phyloP scores from a whole-genome alignment of 352 stramenopile genomes.

The Phytophthora hibernalis region DNA sequence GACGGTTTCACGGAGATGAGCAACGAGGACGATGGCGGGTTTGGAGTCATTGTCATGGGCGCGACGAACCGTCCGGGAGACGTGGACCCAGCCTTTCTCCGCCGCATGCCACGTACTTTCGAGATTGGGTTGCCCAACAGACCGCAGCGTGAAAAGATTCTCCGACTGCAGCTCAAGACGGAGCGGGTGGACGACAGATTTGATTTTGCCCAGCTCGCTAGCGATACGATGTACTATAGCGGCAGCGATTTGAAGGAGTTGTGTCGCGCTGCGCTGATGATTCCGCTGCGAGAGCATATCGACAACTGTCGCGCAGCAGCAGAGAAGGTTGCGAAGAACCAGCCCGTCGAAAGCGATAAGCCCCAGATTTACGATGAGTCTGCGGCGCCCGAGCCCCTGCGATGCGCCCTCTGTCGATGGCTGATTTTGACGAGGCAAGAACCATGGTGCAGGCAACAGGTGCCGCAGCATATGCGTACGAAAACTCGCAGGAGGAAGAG shows the following conservation, averaged over 20 bases:
- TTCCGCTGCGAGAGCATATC: conserved; percentile 87
- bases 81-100: conserved; percentile 95
- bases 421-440: conserved; percentile 86
- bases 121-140: conserved; percentile 93
- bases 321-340: conserved; percentile 43
- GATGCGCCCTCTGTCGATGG: conserved; percentile 80
- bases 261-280: conserved; percentile 88
- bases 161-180: conserved; percentile 92
- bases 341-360: conserved; percentile 36
- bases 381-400: conserved; percentile 33
- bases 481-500: conserved; percentile 55
- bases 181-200: conserved; percentile 82
- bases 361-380: conserved; percentile 41
- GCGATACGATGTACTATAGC: conserved; percentile 93
- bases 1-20: conserved; percentile 94
- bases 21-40: conserved; percentile 63
- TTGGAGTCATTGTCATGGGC: conserved; percentile 96
- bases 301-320: conserved; percentile 53
- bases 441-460: conserved; percentile 89
- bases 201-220: conserved; percentile 83
- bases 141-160: conserved; percentile 93
- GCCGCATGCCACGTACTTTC: conserved; percentile 96
- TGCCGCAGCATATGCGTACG: conserved; percentile 83
- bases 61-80: conserved; percentile 95
- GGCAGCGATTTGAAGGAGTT: conserved; percentile 96